Evolutionary conservation across 257 asterid genomes (phyloP).

Genomic region (Capsicum pubescens): DNA sequence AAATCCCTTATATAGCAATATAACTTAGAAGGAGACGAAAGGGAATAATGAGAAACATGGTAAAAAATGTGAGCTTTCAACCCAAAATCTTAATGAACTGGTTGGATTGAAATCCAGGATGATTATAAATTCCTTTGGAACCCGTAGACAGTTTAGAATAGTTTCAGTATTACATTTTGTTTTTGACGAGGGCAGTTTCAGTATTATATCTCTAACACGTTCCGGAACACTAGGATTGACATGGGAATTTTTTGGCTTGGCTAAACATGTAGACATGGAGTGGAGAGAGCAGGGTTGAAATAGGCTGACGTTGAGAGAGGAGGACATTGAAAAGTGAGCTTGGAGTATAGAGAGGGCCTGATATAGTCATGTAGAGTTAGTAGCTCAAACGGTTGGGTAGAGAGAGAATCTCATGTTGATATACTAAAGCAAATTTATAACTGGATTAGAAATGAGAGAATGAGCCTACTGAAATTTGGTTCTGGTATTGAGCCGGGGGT

Average conservation of each 20-base stretch:
- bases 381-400: neutral
- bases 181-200: too few relatives aligned
- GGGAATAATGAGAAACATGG: neutral
- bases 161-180: neutral
- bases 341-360: neutral
- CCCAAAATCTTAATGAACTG: neutral
- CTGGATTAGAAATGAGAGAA: neutral
- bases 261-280: neutral
- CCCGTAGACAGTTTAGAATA: neutral
- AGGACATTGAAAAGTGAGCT: neutral
- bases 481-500: too few relatives aligned
- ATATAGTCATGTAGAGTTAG: neutral
- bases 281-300: neutral
- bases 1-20: neutral
- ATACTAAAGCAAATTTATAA: neutral
- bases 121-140: neutral
- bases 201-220: neutral
- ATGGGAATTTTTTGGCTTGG: neutral
- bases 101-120: neutral
- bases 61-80: neutral
- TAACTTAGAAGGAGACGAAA: neutral
- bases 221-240: neutral
- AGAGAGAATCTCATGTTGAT: neutral
- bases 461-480: neutral
- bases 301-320: neutral